Percentiles rank a stretch among this genome's conserved stretches.
These are phyloP conservation scores for Solanum chaucha DNA, from an alignment of 257 asterid genomes.

Conservation along the genomic window DNA sequence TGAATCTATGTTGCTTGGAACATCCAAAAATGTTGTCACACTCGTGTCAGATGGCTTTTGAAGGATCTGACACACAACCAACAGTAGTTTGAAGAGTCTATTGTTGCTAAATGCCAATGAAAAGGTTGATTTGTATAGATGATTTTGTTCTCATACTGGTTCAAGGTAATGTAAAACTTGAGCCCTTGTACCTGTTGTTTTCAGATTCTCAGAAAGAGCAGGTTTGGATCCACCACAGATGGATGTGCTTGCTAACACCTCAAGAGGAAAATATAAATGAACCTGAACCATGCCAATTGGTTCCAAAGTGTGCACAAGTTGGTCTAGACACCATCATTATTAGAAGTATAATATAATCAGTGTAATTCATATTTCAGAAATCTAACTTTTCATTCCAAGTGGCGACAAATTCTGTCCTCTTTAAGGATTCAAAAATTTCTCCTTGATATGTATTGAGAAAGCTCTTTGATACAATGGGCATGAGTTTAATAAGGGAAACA, in stretches of 20 bases:
- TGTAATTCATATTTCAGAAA: background rate
- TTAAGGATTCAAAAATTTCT: background rate
- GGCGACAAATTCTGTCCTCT: background rate
- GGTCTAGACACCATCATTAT: background rate
- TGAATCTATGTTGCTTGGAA: background rate
- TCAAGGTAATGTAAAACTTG: background rate
- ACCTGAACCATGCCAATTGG: background rate
- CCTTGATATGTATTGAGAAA: background rate
- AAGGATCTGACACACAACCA: background rate
- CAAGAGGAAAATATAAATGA: background rate
- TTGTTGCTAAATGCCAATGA: background rate
- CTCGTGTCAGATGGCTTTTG: background rate
- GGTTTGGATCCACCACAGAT: background rate
- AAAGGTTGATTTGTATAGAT: background rate
- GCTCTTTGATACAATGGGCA: background rate
- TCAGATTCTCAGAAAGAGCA: background rate
- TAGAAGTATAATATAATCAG: background rate
- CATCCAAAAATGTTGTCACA: background rate
- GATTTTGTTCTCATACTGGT: background rate
- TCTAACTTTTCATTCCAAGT: background rate
- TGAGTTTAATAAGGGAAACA: background rate
- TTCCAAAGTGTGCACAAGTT: background rate
- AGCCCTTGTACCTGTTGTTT: background rate
- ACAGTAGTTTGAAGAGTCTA: background rate
- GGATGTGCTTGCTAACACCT: background rate